phyloP scores from a whole-genome alignment of 2,329 filamentous ascomycete genomes.

The Arthrobotrys sphaeroides region DNA sequence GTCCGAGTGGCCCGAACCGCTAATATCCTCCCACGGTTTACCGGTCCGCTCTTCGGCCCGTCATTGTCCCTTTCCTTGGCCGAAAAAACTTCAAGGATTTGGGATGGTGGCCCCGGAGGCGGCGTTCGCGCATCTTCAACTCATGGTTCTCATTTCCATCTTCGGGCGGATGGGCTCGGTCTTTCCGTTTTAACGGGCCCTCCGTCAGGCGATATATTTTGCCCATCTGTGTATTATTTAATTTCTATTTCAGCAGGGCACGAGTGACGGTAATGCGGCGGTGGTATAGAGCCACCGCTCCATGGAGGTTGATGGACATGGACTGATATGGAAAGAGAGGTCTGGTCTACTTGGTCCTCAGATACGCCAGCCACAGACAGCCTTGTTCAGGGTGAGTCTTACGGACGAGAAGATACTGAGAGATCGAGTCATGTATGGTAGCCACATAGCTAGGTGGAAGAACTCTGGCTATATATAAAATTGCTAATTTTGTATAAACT shows the following conservation, averaged over 20 bases:
- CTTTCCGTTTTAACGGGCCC: background rate
- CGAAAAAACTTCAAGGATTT: background rate
- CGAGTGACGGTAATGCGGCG: background rate
- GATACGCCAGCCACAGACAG: background rate
- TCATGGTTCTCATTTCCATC: slow-evolving; percentile 27
- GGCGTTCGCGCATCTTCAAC: slow-evolving; percentile 46
- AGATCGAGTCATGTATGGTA: slow-evolving; percentile 40
- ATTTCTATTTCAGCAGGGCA: background rate
- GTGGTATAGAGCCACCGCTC: background rate
- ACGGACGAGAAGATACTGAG: background rate
- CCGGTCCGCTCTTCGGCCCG: slow-evolving; percentile 29
- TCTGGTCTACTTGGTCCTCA: background rate
- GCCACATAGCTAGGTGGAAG: slow-evolving; percentile 32
- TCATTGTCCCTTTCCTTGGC: slow-evolving; percentile 9
- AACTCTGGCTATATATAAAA: slow-evolving; percentile 32
- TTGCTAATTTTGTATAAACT: slow-evolving; percentile 3
- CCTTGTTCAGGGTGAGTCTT: background rate
- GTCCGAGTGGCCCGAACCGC: background rate
- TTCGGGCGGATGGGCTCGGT: background rate
- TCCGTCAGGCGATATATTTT: slow-evolving; percentile 3
- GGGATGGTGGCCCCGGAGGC: slow-evolving; percentile 17
- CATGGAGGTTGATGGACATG: slow-evolving; percentile 1
- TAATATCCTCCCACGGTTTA: slow-evolving; percentile 38
- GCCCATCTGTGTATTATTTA: background rate
- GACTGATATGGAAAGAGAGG: background rate